Percentiles rank a stretch among this genome's conserved stretches.
Conservation (phyloP, 768 basidiomycete genomes). For the Serendipita sp. region DNA sequence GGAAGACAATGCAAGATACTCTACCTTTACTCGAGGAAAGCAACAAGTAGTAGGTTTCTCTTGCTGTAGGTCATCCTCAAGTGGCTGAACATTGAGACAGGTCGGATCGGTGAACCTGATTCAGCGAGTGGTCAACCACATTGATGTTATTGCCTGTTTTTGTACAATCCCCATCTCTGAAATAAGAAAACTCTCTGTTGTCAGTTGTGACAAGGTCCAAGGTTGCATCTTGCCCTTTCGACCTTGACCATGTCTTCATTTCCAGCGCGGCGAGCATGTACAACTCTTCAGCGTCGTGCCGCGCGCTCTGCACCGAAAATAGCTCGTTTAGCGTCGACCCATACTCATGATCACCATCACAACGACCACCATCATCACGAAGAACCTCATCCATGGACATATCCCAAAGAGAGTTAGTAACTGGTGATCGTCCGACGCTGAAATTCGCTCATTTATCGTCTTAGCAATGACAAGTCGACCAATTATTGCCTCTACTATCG, state of each 20-base stretch:
- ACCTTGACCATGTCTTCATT: neutral
- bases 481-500: neutral
- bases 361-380: neutral
- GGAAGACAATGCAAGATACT: neutral
- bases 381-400: constrained; percentile 1
- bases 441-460: neutral
- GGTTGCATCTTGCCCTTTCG: neutral
- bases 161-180: neutral
- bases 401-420: neutral
- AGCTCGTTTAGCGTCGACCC: neutral
- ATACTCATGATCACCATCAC: neutral
- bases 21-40: neutral
- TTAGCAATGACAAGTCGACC: neutral
- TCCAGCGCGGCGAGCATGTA: neutral
- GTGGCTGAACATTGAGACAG: neutral
- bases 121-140: neutral
- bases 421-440: too few species aligned
- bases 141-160: neutral
- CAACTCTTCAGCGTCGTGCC: neutral
- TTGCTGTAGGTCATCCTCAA: neutral
- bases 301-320: neutral
- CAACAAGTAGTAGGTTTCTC: too few species aligned
- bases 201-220: neutral
- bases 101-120: neutral
- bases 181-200: neutral